These are phyloP conservation scores for Pythium insidiosum DNA, from an alignment of 352 stramenopile species.

Conservation along the genomic window DNA sequence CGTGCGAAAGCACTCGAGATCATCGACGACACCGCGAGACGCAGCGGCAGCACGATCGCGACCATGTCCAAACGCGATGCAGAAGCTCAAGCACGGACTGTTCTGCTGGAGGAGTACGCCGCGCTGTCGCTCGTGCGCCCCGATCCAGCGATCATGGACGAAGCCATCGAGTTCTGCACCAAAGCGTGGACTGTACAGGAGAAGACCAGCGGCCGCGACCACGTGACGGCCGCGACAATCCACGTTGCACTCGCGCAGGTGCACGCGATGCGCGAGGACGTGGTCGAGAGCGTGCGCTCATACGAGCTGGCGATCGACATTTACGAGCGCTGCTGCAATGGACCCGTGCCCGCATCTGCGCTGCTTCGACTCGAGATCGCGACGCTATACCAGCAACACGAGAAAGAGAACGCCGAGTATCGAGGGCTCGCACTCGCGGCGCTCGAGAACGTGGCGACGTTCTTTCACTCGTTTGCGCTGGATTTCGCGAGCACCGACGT, in stretches of 20 bases:
- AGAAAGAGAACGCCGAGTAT: constrained; percentile 5
- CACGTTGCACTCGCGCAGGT: constrained; percentile 51
- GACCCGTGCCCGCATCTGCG: constrained; percentile 38
- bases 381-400: constrained; percentile 33
- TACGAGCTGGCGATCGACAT: constrained; percentile 44
- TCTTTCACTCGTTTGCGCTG: constrained; percentile 49
- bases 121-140: constrained; percentile 14
- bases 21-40: constrained; percentile 16
- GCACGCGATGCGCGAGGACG: constrained; percentile 27
- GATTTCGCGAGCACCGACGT: constrained; percentile 43
- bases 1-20: constrained; percentile 34
- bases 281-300: constrained; percentile 25
- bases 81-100: constrained; percentile 24
- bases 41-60: constrained; percentile 12
- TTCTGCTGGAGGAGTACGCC: constrained; percentile 33
- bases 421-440: too few species aligned
- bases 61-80: constrained; percentile 35
- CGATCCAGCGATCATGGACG: constrained; percentile 34
- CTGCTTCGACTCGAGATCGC: constrained; percentile 57
- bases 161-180: constrained; percentile 54
- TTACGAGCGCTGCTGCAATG: constrained; percentile 46
- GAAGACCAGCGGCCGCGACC: constrained; percentile 28
- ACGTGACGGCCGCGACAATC: constrained; percentile 41
- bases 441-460: constrained; percentile 35
- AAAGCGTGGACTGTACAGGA: constrained; percentile 63